Percentiles rank a stretch among this genome's conserved stretches.
Evolutionary conservation across 2,329 filamentous ascomycete genomes (phyloP).

Genomic region (Xylariaceae sp.): DNA sequence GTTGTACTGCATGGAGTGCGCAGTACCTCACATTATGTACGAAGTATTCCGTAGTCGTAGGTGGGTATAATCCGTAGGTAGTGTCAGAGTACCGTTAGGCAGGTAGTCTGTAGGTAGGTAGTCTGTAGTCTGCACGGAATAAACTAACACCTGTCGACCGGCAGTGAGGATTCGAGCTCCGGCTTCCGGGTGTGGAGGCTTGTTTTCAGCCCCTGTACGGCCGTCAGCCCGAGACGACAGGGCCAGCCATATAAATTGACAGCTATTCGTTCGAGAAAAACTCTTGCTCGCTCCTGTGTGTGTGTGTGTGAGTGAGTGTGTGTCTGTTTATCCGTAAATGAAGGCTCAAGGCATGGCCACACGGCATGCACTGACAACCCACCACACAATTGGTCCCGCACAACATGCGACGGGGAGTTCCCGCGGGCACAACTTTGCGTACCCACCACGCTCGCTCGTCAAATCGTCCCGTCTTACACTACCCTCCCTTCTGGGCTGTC

Average conservation of each 20-base stretch:
- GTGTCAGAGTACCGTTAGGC: too few relatives aligned
- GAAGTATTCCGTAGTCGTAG: too few relatives aligned
- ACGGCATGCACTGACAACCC: background rate
- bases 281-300: too few relatives aligned
- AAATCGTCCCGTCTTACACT: background rate
- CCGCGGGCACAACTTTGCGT: background rate
- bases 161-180: background rate
- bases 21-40: too few relatives aligned
- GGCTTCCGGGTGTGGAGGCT: background rate
- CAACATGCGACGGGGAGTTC: background rate
- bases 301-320: too few relatives aligned
- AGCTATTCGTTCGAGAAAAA: too few relatives aligned
- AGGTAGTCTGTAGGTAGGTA: too few relatives aligned
- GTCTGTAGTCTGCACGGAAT: too few relatives aligned
- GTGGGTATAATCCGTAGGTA: too few relatives aligned
- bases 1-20: background rate
- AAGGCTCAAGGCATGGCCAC: background rate
- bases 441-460: background rate
- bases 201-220: background rate
- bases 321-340: background rate
- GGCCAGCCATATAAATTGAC: too few relatives aligned
- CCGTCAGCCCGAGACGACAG: background rate
- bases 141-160: background rate
- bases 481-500: background rate
- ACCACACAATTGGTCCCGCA: background rate